Evolutionary conservation across 148 eudicot species (phyloP).

Genomic region (Persicaria maculosa): DNA sequence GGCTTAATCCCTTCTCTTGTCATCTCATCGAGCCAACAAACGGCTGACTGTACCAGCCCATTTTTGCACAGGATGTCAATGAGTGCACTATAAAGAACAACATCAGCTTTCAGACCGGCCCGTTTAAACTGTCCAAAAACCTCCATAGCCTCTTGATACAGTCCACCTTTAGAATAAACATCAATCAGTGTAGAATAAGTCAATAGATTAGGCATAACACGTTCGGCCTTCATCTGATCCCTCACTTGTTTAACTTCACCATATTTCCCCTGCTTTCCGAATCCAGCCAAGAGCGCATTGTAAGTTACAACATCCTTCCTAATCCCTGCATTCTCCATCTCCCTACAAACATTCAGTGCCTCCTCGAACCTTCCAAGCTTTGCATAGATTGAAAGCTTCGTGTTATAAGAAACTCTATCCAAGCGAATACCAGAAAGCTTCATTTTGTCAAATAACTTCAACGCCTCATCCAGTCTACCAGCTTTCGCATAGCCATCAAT

Average conservation of each 20-base stretch:
- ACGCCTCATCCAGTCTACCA: constrained; percentile 64
- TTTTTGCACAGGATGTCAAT: constrained; percentile 90
- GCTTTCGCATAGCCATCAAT: constrained; percentile 84
- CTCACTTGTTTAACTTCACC: constrained; percentile 63
- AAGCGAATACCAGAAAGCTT: constrained; percentile 50
- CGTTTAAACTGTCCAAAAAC: constrained; percentile 62
- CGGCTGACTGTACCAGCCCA: constrained; percentile 76
- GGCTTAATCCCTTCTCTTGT: constrained; percentile 83
- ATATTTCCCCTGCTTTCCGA: constrained; percentile 91
- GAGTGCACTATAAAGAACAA: constrained; percentile 85
- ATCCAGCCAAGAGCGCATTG: constrained; percentile 87
- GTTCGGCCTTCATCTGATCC: constrained; percentile 55
- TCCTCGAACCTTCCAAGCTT: constrained; percentile 80
- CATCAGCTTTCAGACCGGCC: constrained; percentile 88
- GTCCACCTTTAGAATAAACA: constrained; percentile 70
- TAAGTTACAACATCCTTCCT: constrained; percentile 90
- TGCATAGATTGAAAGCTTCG: constrained; percentile 66
- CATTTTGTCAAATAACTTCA: constrained; percentile 75
- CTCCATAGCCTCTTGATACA: constrained; percentile 67
- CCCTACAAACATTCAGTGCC: constrained; percentile 62
- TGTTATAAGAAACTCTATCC: constrained; percentile 84
- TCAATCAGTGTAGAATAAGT: constrained; percentile 86
- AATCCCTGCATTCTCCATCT: constrained; percentile 74
- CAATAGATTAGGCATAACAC: constrained; percentile 57
- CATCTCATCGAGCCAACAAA: constrained; percentile 81